phyloP scores from a whole-genome alignment of 2,329 filamentous ascomycete species.

The Cercospora sp. region DNA sequence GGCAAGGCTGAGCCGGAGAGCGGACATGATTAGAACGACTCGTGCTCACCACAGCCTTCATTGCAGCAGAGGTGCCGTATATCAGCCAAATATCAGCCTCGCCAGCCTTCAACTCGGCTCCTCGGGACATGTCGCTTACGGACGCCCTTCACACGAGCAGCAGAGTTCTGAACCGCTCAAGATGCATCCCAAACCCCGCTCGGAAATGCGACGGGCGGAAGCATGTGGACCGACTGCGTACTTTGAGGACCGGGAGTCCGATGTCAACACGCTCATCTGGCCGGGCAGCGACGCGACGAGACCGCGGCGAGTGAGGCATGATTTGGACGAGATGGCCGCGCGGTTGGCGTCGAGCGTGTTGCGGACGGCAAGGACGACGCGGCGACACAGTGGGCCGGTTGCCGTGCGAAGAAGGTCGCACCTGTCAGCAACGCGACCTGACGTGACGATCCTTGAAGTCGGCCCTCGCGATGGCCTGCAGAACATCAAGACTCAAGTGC shows the following conservation, averaged over 20 bases:
- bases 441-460: constrained; percentile 49
- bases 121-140: constrained; percentile 6
- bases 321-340: constrained; percentile 13
- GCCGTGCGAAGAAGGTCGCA: constrained; percentile 4
- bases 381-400: neutral
- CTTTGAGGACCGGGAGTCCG: neutral
- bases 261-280: neutral
- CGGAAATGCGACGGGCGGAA: neutral
- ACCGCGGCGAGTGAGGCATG: neutral
- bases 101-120: neutral
- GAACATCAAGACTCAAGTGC: constrained; percentile 53
- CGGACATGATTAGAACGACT: constrained; percentile 6
- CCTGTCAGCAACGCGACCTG: neutral
- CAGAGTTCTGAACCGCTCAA: neutral
- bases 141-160: neutral
- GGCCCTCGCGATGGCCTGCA: constrained; percentile 56
- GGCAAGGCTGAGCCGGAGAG: constrained; percentile 12
- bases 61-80: neutral
- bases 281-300: neutral
- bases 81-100: neutral
- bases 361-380: constrained; percentile 1
- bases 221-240: constrained; percentile 9
- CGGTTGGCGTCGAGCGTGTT: constrained; percentile 7
- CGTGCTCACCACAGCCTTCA: neutral
- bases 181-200: constrained; percentile 12